Conservation (phyloP, 805 yeast genomes). For the Pichia californica region DNA sequence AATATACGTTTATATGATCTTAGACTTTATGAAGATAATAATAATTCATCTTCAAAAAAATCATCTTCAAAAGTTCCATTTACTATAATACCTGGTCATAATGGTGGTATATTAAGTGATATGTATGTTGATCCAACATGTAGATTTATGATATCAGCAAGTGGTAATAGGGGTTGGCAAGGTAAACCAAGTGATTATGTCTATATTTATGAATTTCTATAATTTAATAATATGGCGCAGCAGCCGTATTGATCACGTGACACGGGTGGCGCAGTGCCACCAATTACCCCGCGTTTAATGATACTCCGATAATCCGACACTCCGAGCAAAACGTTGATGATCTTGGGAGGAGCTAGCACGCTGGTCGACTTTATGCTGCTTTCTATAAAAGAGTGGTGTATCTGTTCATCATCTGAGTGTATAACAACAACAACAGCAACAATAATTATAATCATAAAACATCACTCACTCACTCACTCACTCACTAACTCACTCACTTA, state of each 20-base stretch:
- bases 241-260: neutral
- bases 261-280: neutral
- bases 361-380: too few relatives aligned
- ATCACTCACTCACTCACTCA: too few relatives aligned
- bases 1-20: constrained; percentile 84
- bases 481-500: neutral
- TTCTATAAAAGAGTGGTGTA: too few relatives aligned
- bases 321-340: too few relatives aligned
- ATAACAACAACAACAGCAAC: too few relatives aligned
- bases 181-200: constrained; percentile 76
- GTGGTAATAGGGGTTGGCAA: constrained; percentile 96
- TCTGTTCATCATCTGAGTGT: too few relatives aligned
- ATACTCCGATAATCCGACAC: constrained; percentile 1
- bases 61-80: constrained; percentile 51
- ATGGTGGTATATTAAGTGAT: constrained; percentile 80
- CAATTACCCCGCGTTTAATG: neutral
- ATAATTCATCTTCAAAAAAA: neutral
- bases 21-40: constrained; percentile 19
- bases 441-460: too few relatives aligned
- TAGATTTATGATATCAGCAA: constrained; percentile 79
- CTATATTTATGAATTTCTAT: constrained; percentile 27
- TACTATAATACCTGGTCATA: constrained; percentile 91
- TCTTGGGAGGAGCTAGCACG: too few relatives aligned
- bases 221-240: neutral
- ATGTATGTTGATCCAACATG: constrained; percentile 82